A percentile compares a stretch with the other conserved stretches of the same genome.
Conservation (phyloP, 2,329 filamentous ascomycete species). For the Raffaelea albimanens region DNA sequence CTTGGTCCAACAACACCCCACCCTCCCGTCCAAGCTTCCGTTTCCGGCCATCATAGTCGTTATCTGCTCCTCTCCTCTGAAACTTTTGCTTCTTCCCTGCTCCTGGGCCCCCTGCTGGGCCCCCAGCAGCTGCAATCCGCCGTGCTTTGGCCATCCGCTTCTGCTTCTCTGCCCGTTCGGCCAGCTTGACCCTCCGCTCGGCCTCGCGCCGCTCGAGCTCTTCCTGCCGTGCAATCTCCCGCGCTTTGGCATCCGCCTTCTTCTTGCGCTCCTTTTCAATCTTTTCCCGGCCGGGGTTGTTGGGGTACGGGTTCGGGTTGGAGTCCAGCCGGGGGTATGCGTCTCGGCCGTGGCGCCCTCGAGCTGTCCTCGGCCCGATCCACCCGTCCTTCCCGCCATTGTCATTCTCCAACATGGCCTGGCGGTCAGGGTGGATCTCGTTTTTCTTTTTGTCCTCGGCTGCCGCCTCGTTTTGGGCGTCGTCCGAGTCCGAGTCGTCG, state of each 20-base stretch:
- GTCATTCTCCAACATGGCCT: conserved; percentile 27
- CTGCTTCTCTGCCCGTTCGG: conserved; percentile 9
- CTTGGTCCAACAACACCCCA: conserved; percentile 64
- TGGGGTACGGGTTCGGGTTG: background rate
- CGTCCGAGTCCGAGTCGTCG: background rate
- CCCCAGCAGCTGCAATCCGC: conserved; percentile 40
- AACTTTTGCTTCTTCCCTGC: background rate
- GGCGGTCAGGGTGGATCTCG: conserved; percentile 30
- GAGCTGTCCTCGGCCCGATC: too few relatives aligned
- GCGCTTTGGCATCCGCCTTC: conserved; percentile 24
- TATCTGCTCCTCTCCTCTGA: background rate
- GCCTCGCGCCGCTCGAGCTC: conserved; percentile 58
- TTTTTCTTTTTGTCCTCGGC: conserved; percentile 1
- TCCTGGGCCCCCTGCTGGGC: conserved; percentile 28
- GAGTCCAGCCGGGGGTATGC: conserved; percentile 18
- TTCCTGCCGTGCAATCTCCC: conserved; percentile 37
- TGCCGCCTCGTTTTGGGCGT: too few relatives aligned
- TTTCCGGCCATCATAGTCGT: background rate
- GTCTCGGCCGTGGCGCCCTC: too few relatives aligned
- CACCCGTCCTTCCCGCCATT: conserved; percentile 13
- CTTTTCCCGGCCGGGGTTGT: conserved; percentile 26
- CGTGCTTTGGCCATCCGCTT: conserved; percentile 65
- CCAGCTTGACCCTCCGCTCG: conserved; percentile 52
- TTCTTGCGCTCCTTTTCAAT: conserved; percentile 50
- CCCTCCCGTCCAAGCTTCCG: conserved; percentile 78